phyloP scores from a whole-genome alignment of 176 grass and related monocot genomes.

The Oryza australiensis region DNA sequence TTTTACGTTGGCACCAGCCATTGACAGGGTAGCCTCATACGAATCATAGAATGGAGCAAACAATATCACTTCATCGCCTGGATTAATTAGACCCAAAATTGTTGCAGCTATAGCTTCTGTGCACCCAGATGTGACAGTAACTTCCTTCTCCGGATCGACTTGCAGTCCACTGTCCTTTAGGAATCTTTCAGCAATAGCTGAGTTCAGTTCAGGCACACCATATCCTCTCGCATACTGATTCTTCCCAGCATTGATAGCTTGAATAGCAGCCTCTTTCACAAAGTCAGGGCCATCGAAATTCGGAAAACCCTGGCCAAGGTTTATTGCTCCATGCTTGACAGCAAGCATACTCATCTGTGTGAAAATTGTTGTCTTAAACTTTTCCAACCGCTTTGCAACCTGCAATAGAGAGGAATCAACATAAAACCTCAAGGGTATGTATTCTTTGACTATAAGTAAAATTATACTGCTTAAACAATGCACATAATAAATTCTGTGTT shows the following conservation, averaged over 20 bases:
- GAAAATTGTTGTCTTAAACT: conserved; percentile 98
- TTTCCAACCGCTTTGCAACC: conserved; percentile 89
- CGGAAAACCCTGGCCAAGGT: conserved; percentile 95
- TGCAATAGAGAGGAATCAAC: conserved; percentile 37
- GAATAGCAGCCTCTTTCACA: conserved; percentile 86
- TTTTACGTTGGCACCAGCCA: conserved; percentile 90
- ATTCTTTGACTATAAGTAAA: background rate
- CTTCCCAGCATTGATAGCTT: conserved; percentile 83
- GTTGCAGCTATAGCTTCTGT: conserved; percentile 98
- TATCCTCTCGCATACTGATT: conserved; percentile 96
- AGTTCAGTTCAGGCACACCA: conserved; percentile 85
- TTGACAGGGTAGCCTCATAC: conserved; percentile 79
- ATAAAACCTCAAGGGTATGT: conserved; percentile 6
- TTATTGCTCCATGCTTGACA: conserved; percentile 91
- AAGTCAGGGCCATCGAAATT: conserved; percentile 97
- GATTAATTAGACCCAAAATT: conserved; percentile 88
- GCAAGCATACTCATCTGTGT: conserved; percentile 99
- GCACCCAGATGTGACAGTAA: conserved; percentile 95
- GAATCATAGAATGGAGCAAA: conserved; percentile 99
- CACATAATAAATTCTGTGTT: background rate
- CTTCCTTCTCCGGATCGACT: conserved; percentile 82
- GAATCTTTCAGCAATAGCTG: conserved; percentile 67
- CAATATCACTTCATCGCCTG: conserved; percentile 89
- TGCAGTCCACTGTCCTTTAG: conserved; percentile 74
- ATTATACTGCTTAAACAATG: conserved; percentile 15